Conservation (phyloP, 2,329 filamentous ascomycete genomes). For the Septoria petroselini region DNA sequence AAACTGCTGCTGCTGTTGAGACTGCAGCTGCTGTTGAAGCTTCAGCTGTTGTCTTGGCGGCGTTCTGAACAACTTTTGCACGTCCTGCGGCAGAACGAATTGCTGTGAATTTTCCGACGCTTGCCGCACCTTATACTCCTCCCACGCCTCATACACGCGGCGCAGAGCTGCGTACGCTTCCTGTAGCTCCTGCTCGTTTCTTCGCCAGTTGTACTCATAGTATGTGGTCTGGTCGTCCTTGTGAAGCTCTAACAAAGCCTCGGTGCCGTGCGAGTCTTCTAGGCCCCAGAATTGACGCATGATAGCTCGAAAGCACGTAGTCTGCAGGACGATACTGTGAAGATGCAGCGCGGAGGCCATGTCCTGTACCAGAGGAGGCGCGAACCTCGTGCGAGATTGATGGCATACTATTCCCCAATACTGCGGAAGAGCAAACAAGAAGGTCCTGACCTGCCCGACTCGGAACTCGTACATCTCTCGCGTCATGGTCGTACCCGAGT, state of each 20-base stretch:
- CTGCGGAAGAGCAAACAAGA: constrained; percentile 28
- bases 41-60: constrained; percentile 1
- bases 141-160: constrained; percentile 18
- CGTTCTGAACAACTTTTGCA: constrained; percentile 13
- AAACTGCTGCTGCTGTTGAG: constrained; percentile 14
- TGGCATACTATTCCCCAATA: constrained; percentile 25
- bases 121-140: not conserved
- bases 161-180: constrained; percentile 17
- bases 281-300: constrained; percentile 47
- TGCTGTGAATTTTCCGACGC: not conserved
- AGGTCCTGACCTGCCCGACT: constrained; percentile 22
- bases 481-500: constrained; percentile 38
- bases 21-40: not conserved
- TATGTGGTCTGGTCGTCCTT: constrained; percentile 25
- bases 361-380: constrained; percentile 58
- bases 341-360: constrained; percentile 50
- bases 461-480: constrained; percentile 40
- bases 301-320: constrained; percentile 53
- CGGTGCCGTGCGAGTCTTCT: constrained; percentile 14
- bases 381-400: constrained; percentile 37
- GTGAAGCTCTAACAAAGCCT: constrained; percentile 25
- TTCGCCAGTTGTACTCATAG: constrained; percentile 13
- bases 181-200: constrained; percentile 17
- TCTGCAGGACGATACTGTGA: constrained; percentile 52
- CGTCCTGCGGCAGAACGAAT: constrained; percentile 9